phyloP scores from a whole-genome alignment of 306 rosid genomes.

The Gynostemma pentaphyllum region DNA sequence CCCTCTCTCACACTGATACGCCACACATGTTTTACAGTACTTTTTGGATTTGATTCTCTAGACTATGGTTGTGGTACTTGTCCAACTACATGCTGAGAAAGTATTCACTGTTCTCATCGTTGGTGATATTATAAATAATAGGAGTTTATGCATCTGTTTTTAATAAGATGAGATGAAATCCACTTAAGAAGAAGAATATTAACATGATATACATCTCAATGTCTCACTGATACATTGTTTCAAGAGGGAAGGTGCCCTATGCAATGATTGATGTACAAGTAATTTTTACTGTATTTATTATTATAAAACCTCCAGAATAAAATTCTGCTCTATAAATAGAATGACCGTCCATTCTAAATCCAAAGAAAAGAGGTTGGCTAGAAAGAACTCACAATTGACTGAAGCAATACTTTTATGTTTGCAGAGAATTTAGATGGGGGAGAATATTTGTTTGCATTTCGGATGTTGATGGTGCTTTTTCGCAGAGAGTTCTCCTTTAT shows the following conservation, averaged over 20 bases:
- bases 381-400: neutral
- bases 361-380: too few species aligned
- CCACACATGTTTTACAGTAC: neutral
- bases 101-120: neutral
- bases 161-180: neutral
- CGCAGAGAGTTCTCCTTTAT: constrained; percentile 92
- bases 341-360: too few species aligned
- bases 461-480: constrained; percentile 97
- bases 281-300: neutral
- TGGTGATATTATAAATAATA: neutral
- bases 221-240: too few species aligned
- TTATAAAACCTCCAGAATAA: neutral
- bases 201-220: neutral
- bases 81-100: neutral
- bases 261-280: neutral
- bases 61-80: neutral
- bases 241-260: neutral
- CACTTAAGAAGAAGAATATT: neutral
- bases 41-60: neutral
- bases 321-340: neutral
- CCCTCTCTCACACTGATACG: neutral
- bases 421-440: constrained; percentile 95
- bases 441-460: constrained; percentile 88
- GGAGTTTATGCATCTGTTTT: neutral
- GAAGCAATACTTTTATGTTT: constrained; percentile 20